Evolutionary conservation across 2,329 filamentous ascomycete genomes (phyloP), one percentile per base, ranked within the genome.

Genomic region (Epichloe glyceriae): DNA sequence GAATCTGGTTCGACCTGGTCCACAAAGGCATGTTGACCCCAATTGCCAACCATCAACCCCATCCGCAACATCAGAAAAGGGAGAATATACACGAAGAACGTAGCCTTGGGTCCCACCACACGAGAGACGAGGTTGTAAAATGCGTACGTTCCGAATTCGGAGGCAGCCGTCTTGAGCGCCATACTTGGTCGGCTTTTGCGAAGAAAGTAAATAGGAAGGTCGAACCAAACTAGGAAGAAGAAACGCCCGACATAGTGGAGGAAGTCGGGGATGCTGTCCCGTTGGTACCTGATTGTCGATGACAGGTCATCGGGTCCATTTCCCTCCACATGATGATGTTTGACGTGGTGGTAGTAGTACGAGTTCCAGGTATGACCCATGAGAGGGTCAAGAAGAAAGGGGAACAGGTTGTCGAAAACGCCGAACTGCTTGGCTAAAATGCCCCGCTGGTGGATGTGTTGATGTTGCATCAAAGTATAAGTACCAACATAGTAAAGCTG

Each of bases 281-380:
- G 77, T 62, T 89, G 84, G 64, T 86, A 90, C 14, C 83, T 76
- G 38, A 91, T 76, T 0, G 86, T 91, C 0, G 84, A 85, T 1
- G 82, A 87, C 0, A 89, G 72, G 60, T 91, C 86, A 45, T 83
- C 75, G 0, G 85, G 85, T 0, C 86, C 86, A 59, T 91, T 91
- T 54, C 80, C 83, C 67, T 90, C 86, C 50, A 90, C 81, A 57
- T 91, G 86, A 61, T 91, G 86, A 61, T 89, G 85, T 70, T 91
- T 91, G 61, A 90, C 85, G 60, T 91, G 86, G 62, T 91, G 86
- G 61, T 88, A 90, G 63, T 78, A 91, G 68, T 91, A 91, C 2
- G 82, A 83, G 67, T 91, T 88, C 85, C 85, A 89, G 0, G 86
- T 89, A 61, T 91, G 86, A 11, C 86, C 86, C 78, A 88, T 85